Evolutionary conservation across 73 alveolate genomes (phyloP), one percentile per base, ranked within the genome.

Genomic region (Paramecium primaurelia): DNA sequence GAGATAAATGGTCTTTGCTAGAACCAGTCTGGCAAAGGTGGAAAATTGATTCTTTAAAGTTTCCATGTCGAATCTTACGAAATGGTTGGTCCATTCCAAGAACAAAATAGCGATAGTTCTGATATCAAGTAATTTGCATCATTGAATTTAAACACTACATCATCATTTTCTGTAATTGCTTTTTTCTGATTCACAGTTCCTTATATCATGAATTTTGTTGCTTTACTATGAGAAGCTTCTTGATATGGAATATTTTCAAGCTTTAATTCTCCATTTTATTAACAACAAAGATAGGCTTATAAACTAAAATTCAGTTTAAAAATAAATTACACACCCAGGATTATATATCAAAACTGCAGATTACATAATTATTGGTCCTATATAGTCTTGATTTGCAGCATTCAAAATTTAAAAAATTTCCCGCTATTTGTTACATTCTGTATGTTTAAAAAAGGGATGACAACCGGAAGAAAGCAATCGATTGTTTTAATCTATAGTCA

Each of bases 21-120:
- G 28, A 94, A 92, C 99, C 99, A 97, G 38, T 96, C 97, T 4
- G 99, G 99, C 38, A 97, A 93, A 85, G 83, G 93, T 22, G 99
- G 99, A 58, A 95, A 93, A 90, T 95, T 95, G 4, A 97, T 96
- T 91, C 97, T 97, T 25, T 95, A 96, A 6, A 97, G 32, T 93
- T 96, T 97, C 97, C 97, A 97, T 16, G 96, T 97, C n/a, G 98
- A 75, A 87, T 96, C 98, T 37, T 97, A 98, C 25, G 94, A 87
- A 34, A 94, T 95, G 18, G 95, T 93, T 54, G 96, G 96, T 5
- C 98, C 96, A 96, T 93, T 97, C 32, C 98, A 95, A 71, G 96
- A 93, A 86, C 97, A 92, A 6, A 93, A 92, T 20, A 93, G 87
- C 59, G 86, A 94, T 8, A 58, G 40, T 71, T 94, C 95, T 7